Conservation (phyloP, 306 rosid genomes). For the Castanospermum australe region DNA sequence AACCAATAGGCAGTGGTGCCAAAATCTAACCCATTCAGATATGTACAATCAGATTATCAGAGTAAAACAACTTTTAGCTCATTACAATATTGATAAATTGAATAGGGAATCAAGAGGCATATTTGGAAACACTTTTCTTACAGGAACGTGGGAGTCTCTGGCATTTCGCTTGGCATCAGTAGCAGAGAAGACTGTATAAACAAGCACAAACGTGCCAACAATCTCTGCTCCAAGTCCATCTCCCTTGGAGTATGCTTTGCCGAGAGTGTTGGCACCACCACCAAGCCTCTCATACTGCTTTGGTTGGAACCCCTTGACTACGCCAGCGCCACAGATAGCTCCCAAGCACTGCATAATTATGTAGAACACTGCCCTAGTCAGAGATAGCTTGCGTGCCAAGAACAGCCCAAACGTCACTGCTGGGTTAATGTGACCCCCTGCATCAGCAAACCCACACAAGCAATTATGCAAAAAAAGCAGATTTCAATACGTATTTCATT, state of each 20-base stretch:
- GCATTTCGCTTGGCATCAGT: constrained; percentile 38
- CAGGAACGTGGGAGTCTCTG: constrained; percentile 38
- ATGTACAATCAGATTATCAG: background rate
- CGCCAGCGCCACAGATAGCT: constrained; percentile 32
- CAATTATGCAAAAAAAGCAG: background rate
- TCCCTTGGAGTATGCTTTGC: constrained; percentile 1
- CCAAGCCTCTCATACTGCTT: constrained; percentile 25
- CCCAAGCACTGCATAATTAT: constrained; percentile 32
- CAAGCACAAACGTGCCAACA: constrained; percentile 38
- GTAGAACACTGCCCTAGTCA: constrained; percentile 23
- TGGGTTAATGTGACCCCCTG: constrained; percentile 36
- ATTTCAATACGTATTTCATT: too few species aligned
- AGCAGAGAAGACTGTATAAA: constrained; percentile 38
- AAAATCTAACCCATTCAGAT: constrained; percentile 27
- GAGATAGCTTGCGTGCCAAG: constrained; percentile 31
- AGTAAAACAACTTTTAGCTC: background rate
- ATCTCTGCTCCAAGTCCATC: constrained; percentile 37
- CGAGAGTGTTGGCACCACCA: constrained; percentile 30
- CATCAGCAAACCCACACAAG: background rate
- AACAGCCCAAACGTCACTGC: constrained; percentile 34
- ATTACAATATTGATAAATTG: too few species aligned
- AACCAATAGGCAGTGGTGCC: constrained; percentile 39
- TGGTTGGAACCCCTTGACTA: constrained; percentile 32
- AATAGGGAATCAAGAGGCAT: background rate
- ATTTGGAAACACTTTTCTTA: background rate